These are phyloP conservation scores for Ochetophila trinervis DNA, from an alignment of 306 rosid genomes.

Conservation along the genomic window DNA sequence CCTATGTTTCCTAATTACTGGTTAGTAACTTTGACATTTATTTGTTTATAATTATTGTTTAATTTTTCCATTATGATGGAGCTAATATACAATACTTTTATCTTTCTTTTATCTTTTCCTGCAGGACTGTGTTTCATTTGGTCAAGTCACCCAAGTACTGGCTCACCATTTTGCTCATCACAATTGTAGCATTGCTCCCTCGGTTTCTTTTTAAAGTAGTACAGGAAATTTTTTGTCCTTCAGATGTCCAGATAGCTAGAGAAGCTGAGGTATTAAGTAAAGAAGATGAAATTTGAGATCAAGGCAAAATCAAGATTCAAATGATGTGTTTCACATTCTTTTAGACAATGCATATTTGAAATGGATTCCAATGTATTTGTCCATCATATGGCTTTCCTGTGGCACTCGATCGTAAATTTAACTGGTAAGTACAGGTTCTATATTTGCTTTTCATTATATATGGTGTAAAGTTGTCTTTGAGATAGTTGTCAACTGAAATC, in stretches of 20 bases:
- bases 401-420: conserved; percentile 34
- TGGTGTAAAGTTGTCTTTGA: not conserved
- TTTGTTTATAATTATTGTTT: not conserved
- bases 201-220: conserved; percentile 73
- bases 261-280: conserved; percentile 58
- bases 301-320: conserved; percentile 50
- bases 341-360: conserved; percentile 30
- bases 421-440: conserved; percentile 40
- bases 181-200: conserved; percentile 75
- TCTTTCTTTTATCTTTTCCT: conserved; percentile 16
- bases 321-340: conserved; percentile 29
- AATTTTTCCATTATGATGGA: not conserved
- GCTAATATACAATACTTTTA: not conserved
- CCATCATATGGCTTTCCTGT: conserved; percentile 41
- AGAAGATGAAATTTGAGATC: conserved; percentile 29
- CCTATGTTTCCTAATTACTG: conserved; percentile 87
- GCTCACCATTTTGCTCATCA: conserved; percentile 76
- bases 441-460: not conserved
- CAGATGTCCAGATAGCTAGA: conserved; percentile 89
- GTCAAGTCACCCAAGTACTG: conserved; percentile 71
- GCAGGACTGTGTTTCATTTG: conserved; percentile 80
- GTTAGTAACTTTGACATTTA: conserved; percentile 21
- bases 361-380: conserved; percentile 47
- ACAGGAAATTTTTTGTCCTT: conserved; percentile 72
- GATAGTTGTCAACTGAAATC: not conserved